Conservation (phyloP, 208 protist genomes). For the Porcisia hertigi region DNA sequence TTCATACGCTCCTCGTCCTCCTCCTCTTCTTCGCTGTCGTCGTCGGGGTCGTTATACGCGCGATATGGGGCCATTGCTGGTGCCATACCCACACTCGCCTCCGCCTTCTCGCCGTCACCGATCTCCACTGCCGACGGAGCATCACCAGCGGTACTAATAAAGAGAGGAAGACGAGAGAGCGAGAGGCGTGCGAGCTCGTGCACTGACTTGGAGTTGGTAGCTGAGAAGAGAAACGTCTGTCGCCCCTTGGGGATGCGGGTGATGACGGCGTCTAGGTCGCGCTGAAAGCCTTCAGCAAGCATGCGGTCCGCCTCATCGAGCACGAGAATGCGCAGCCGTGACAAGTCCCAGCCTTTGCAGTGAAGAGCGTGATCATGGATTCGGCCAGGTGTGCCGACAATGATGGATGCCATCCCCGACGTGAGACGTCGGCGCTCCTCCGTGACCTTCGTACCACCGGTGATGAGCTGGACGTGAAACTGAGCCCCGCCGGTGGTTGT, state of each 20-base stretch:
- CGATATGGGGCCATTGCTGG: constrained; percentile 51
- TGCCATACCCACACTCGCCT: neutral
- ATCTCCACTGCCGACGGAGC: constrained; percentile 51
- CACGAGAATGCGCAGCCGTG: constrained; percentile 95
- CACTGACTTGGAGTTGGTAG: constrained; percentile 95
- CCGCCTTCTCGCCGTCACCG: constrained; percentile 14
- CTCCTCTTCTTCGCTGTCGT: constrained; percentile 14
- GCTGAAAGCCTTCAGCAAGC: constrained; percentile 99
- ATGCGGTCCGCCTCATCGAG: constrained; percentile 99
- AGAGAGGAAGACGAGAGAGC: constrained; percentile 92
- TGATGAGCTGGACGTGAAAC: constrained; percentile 88
- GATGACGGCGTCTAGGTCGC: constrained; percentile 96
- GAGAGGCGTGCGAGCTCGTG: constrained; percentile 91
- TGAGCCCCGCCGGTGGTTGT: constrained; percentile 9
- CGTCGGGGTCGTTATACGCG: constrained; percentile 29
- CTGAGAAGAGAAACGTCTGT: constrained; percentile 98
- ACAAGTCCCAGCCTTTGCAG: constrained; percentile 80
- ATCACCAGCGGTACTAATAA: constrained; percentile 73
- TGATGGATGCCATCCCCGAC: constrained; percentile 61
- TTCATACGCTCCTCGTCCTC: constrained; percentile 29
- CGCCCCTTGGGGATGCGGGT: constrained; percentile 82
- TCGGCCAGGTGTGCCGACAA: constrained; percentile 89
- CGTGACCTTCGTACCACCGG: constrained; percentile 83
- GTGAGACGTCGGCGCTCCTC: constrained; percentile 71
- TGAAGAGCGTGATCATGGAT: constrained; percentile 89